These are phyloP conservation scores for Saccharomycopsis babjevae DNA, from an alignment of 805 yeast species.

Conservation along the genomic window DNA sequence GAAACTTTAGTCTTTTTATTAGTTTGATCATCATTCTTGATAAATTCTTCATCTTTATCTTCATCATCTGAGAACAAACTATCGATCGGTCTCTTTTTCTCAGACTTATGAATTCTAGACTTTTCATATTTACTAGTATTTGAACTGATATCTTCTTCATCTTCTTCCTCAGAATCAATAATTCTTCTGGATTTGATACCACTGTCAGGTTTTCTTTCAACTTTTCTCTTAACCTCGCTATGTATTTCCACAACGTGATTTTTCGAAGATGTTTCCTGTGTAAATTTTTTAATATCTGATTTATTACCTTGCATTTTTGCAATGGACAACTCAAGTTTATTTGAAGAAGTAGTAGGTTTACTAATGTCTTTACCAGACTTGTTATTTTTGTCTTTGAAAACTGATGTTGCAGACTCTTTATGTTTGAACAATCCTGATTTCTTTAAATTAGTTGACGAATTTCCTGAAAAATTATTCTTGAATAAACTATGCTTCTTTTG, in stretches of 20 bases:
- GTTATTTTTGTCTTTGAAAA: background rate
- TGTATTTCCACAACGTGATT: background rate
- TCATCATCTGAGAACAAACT: background rate
- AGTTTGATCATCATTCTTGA: background rate
- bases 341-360: background rate
- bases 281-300: background rate
- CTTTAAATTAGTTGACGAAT: background rate
- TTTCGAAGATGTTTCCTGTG: background rate
- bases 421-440: constrained; percentile 14
- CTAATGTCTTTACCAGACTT: background rate
- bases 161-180: background rate
- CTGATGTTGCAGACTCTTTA: background rate
- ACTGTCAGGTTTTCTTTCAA: background rate
- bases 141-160: background rate
- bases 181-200: background rate
- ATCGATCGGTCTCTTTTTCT: background rate
- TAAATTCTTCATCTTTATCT: background rate
- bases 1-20: background rate
- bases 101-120: background rate
- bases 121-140: background rate
- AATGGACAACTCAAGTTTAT: background rate
- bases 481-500: constrained; percentile 15
- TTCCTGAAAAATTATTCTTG: background rate
- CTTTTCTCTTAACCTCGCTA: background rate
- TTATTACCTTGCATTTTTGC: background rate